Percentiles rank a stretch among this genome's conserved stretches.
phyloP scores from a whole-genome alignment of 2,329 filamentous ascomycete genomes.

The Catunica adiposa region DNA sequence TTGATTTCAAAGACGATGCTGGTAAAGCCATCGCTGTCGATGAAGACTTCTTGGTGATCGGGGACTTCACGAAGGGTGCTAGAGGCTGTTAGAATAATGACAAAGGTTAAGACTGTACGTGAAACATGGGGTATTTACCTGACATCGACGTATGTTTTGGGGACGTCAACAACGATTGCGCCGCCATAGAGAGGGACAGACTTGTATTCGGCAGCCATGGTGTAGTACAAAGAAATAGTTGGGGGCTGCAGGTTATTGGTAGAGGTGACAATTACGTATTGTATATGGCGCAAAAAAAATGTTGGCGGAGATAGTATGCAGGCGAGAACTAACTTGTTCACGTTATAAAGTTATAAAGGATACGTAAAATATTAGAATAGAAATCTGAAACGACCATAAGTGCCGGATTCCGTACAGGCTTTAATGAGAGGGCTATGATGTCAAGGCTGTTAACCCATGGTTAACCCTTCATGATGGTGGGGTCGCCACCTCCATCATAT shows the following conservation, averaged over 20 bases:
- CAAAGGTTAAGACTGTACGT: not conserved
- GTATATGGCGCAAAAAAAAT: not conserved
- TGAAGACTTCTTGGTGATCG: constrained; percentile 83
- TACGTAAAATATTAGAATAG: not conserved
- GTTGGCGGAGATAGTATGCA: not conserved
- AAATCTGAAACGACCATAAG: not conserved
- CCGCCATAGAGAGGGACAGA: constrained; percentile 53
- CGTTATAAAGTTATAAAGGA: not conserved
- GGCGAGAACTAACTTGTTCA: no score
- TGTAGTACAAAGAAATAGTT: not conserved
- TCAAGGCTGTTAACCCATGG: not conserved
- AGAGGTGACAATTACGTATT: not conserved
- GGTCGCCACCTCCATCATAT: not conserved
- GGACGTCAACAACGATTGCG: constrained; percentile 52
- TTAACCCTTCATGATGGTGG: not conserved
- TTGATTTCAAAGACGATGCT: constrained; percentile 84
- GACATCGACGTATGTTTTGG: constrained; percentile 52
- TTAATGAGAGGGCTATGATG: not conserved
- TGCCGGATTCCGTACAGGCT: not conserved
- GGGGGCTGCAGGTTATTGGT: not conserved
- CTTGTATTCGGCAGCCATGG: constrained; percentile 25
- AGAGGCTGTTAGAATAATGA: not conserved
- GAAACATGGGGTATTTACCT: constrained; percentile 33
- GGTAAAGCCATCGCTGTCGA: constrained; percentile 68
- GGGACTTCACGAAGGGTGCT: constrained; percentile 61